Evolutionary conservation across 805 yeast species (phyloP), one percentile per base, ranked within the genome.

Genomic region (Pichia californica): DNA sequence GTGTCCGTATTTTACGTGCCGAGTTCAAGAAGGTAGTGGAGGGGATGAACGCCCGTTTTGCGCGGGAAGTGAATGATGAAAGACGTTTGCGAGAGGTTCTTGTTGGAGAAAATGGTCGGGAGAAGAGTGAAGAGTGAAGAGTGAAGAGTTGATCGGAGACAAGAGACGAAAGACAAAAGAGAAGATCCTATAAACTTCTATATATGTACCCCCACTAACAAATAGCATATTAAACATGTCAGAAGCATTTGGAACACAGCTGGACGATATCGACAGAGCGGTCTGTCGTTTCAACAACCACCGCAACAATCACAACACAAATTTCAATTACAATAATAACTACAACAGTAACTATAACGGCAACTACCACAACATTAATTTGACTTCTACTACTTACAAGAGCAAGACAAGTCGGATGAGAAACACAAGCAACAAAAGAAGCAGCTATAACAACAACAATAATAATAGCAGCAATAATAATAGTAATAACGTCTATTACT

Each of bases 1-100:
- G 46, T 10, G 75, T 75, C 31, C 73, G 80, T 0, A 78, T 82
- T 3, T 64, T 83, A 60, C 67, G 86, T 44, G 70, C 75, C 48
- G 88, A 83, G 59, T 83, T 83, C 64, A 82, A 76, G 59, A 80
- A 77, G 52, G 64, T 82, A 39, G 78, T 83, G 5, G 64, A 70
- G 19, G 79, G 77, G 31, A 74, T 82, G 45, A 85, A 80, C 48
- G 74, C 71, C 36, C 77, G 70, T 44, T 77, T 80, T 53, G 86
- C 81, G 50, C 54, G 64, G 10, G 84, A 81, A 49, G 58, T 83
- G 36, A 67, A 58, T 68, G 38, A 43, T 26, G 25, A 23, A 23
- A 23, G 25, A 23, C 30, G n/a, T n/a, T n/a, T n/a, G n/a, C n/a
- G n/a, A n/a, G n/a, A n/a, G n/a, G n/a, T n/a, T n/a, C n/a, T n/a